Evolutionary conservation across 1,284 basidiomycete species (phyloP).

Genomic region (Phlebopus sp.): DNA sequence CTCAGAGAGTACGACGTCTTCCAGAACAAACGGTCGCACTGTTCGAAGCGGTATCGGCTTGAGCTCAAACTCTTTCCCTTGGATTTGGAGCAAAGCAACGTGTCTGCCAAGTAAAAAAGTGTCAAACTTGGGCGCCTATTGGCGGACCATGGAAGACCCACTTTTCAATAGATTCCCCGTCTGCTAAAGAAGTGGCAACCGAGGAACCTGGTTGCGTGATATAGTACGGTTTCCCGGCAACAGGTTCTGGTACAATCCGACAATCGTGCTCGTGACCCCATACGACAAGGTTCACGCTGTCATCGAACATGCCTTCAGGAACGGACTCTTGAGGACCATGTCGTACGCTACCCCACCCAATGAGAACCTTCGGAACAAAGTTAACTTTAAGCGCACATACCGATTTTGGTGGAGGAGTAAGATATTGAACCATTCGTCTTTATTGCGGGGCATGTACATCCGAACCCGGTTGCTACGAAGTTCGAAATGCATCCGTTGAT

Average conservation of each 20-base stretch:
- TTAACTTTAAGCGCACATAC: slow-evolving; percentile 41
- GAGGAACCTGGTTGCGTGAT: slow-evolving; percentile 96
- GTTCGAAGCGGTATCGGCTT: slow-evolving; percentile 86
- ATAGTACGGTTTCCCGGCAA: slow-evolving; percentile 88
- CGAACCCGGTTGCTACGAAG: slow-evolving; percentile 89
- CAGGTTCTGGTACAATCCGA: slow-evolving; percentile 84
- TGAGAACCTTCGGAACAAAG: slow-evolving; percentile 10
- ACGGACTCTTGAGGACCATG: slow-evolving; percentile 92
- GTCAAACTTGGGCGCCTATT: background rate
- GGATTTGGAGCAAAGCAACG: slow-evolving; percentile 82
- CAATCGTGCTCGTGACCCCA: slow-evolving; percentile 99
- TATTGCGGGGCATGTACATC: slow-evolving; percentile 93
- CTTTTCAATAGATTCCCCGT: slow-evolving; percentile 90
- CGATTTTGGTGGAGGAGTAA: slow-evolving; percentile 95
- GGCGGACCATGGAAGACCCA: slow-evolving; percentile 36
- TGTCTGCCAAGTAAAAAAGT: slow-evolving; percentile 52
- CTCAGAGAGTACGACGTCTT: slow-evolving; percentile 75
- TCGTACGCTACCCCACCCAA: slow-evolving; percentile 62
- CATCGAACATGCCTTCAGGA: slow-evolving; percentile 96
- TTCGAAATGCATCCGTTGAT: slow-evolving; percentile 95
- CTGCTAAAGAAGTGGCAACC: slow-evolving; percentile 89
- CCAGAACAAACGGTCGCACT: slow-evolving; percentile 93
- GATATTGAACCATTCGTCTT: slow-evolving; percentile 94
- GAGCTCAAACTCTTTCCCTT: slow-evolving; percentile 84
- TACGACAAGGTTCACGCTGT: slow-evolving; percentile 89